A percentile compares a stretch with the other conserved stretches of the same genome.
These are phyloP conservation scores for Eutypella sp. DNA, from an alignment of 2,329 filamentous ascomycete genomes.

Conservation along the genomic window DNA sequence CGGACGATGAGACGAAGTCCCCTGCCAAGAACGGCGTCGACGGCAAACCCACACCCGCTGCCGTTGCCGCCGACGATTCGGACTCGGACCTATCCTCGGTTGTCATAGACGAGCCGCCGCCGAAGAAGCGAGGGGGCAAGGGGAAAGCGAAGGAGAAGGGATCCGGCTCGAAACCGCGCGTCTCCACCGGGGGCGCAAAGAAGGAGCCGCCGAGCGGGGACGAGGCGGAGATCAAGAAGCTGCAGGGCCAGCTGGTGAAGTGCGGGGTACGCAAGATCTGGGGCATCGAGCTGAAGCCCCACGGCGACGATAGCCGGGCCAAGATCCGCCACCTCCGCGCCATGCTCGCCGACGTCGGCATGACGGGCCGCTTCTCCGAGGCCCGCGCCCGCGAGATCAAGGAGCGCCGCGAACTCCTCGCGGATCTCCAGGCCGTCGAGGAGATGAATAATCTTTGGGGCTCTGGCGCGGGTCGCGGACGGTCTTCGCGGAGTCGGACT, in stretches of 20 bases:
- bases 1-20: conserved; percentile 4
- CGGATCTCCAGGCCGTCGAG: conserved; percentile 78
- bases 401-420: conserved; percentile 76
- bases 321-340: conserved; percentile 78
- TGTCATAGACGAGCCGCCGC: conserved; percentile 67
- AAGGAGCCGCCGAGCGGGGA: conserved; percentile 47
- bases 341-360: conserved; percentile 77
- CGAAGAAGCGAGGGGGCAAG: conserved; percentile 55
- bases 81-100: conserved; percentile 57
- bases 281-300: conserved; percentile 76
- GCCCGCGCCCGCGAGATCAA: conserved; percentile 83
- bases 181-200: conserved; percentile 26
- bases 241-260: conserved; percentile 82
- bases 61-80: conserved; percentile 18
- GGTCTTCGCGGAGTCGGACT: conserved; percentile 37
- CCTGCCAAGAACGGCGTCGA: conserved; percentile 1
- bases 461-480: conserved; percentile 31
- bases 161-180: conserved; percentile 35
- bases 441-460: conserved; percentile 81
- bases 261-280: conserved; percentile 92
- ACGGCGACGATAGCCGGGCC: conserved; percentile 62
- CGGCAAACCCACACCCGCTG: conserved; percentile 10
- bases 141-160: conserved; percentile 37
- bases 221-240: conserved; percentile 76
- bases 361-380: conserved; percentile 82